Evolutionary conservation across 495 filamentous ascomycete genomes (phyloP).

Genomic region (Hypoxylon fuscum): DNA sequence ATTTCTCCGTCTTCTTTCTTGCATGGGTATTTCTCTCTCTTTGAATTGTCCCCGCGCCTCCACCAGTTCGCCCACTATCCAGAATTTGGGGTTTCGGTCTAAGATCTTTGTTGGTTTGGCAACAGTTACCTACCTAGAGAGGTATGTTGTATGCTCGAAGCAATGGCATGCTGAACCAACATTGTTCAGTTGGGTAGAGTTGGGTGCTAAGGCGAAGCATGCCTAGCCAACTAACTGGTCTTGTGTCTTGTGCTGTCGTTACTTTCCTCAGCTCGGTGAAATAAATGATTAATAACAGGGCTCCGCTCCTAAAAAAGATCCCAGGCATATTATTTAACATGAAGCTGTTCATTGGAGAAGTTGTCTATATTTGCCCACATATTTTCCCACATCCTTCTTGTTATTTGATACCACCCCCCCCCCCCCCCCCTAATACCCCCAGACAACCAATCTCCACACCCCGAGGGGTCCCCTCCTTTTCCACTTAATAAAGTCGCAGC

Average conservation of each 20-base stretch:
- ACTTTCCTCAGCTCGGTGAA: slow-evolving; percentile 29
- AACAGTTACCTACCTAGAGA: not conserved
- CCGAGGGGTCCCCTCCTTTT: slow-evolving; percentile 35
- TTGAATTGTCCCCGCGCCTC: slow-evolving; percentile 1
- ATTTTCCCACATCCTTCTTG: slow-evolving; percentile 1
- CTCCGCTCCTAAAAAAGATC: slow-evolving; percentile 16
- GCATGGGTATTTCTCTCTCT: slow-evolving; percentile 4
- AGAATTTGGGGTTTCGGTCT: slow-evolving; percentile 14
- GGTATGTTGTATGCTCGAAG: not conserved
- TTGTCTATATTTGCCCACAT: slow-evolving; percentile 10
- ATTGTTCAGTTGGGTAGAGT: too few relatives aligned
- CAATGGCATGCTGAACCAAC: slow-evolving; percentile 1
- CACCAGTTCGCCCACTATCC: not conserved
- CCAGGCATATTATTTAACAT: not conserved
- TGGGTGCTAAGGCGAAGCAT: too few relatives aligned
- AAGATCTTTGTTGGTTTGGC: not conserved
- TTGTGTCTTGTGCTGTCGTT: not conserved
- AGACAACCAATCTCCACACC: slow-evolving; percentile 12
- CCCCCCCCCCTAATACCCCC: slow-evolving; percentile 3
- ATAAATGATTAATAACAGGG: slow-evolving; percentile 25
- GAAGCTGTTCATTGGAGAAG: slow-evolving; percentile 19
- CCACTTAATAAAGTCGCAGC: slow-evolving; percentile 36
- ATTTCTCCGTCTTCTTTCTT: slow-evolving; percentile 24
- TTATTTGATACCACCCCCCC: slow-evolving; percentile 8
- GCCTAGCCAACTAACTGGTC: not conserved